Evolutionary conservation across 768 basidiomycete genomes (phyloP).

Genomic region (Tephrocybe sp.): DNA sequence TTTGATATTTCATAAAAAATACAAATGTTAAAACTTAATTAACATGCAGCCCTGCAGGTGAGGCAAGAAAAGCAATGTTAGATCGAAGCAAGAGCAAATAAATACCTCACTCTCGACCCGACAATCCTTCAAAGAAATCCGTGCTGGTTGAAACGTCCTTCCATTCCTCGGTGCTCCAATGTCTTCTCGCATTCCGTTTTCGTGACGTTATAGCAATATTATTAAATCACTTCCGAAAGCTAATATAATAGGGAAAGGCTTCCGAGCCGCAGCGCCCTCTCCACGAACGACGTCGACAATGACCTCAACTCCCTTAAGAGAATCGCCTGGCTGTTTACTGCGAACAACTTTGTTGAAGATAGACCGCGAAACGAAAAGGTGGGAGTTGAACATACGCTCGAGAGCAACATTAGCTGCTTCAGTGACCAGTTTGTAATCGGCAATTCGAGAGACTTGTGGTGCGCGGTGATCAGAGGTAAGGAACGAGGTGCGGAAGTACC

Average conservation of each 20-base stretch:
- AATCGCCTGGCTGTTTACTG: slow-evolving; percentile 39
- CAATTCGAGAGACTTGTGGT: slow-evolving; percentile 29
- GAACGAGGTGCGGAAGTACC: slow-evolving; percentile 39
- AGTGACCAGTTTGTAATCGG: slow-evolving; percentile 30
- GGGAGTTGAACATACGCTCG: slow-evolving; percentile 19
- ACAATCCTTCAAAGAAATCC: not conserved
- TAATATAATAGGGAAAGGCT: slow-evolving; percentile 38
- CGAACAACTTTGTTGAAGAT: not conserved
- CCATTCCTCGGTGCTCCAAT: slow-evolving; percentile 19
- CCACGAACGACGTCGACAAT: slow-evolving; percentile 28
- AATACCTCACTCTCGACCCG: no score
- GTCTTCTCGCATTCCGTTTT: slow-evolving; percentile 10
- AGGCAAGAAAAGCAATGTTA: no score
- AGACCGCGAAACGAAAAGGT: not conserved
- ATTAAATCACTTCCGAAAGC: slow-evolving; percentile 17
- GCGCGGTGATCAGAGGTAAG: slow-evolving; percentile 26
- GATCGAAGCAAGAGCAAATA: no score
- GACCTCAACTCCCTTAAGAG: slow-evolving; percentile 31
- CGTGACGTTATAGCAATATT: slow-evolving; percentile 10
- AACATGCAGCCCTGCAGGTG: no score
- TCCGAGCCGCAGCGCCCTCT: slow-evolving; percentile 39
- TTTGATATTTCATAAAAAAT: no score
- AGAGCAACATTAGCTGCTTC: slow-evolving; percentile 23
- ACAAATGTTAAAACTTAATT: no score
- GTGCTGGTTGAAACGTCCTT: slow-evolving; percentile 19